Evolutionary conservation across 345 rosid genomes (phyloP), one percentile per base, ranked within the genome.

Genomic region (Luvunga scandens): DNA sequence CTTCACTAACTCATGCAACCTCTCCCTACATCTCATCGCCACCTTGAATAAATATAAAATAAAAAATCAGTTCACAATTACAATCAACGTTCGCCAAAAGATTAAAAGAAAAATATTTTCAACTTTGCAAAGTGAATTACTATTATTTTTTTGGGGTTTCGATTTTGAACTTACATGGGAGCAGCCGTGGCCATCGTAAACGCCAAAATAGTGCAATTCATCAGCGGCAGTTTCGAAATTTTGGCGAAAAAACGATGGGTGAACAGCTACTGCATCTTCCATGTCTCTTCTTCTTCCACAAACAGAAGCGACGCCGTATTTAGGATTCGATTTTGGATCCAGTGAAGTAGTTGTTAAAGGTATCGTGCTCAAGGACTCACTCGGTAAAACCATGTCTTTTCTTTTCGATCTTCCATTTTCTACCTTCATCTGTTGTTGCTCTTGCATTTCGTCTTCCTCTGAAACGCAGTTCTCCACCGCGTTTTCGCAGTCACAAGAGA

Each of bases 281-380:
- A 95, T 95, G 33, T 90, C 97, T 82, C 97, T 84, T 66, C 98
- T 85, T 71, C 97, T 83, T 9, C 98, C 98, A 68, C 98, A 91
- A 4, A 91, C 92, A 0, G 95, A 93, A 36, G 97, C 81, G 50
- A 83, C 82, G 31, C 98, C 98, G 82, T 81, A 93, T 80, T 87
- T 90, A 3, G 92, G 95, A 42, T 78, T 63, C 45, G 19, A 59
- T 39, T 80, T 81, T 19, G 76, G 39, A 63, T 71, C 56, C 27
- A 14, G 62, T 57, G 18, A 75, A 30, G 76, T 72, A 0, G 13
- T 30, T 1, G 22, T 36, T 73, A 30, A 71, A 4, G 42, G 34
- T n/a, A 77, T 5, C 4, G 77, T 66, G 34, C 66, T 78, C 25
- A 82, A 75, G 25, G 45, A 19, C 38, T 24, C 74, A 59, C 30